Base-by-base conservation (phyloP, 495 filamentous ascomycete genomes). In the Evansstolkia leycettana region DNA sequence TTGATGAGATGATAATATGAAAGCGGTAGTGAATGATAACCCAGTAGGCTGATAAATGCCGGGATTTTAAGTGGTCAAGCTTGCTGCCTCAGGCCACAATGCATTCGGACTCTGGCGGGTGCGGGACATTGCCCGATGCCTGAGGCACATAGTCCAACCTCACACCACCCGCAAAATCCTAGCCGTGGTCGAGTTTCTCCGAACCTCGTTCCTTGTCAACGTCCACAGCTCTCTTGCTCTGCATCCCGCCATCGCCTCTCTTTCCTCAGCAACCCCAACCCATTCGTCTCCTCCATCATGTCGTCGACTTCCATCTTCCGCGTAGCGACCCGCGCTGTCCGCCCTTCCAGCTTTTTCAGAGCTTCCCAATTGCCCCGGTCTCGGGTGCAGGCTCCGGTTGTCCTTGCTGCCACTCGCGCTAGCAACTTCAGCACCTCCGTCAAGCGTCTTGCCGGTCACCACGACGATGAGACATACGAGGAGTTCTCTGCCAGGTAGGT, bases 401-500 rank as follows among this genome's bases (percentile, higher is more conserved):
- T 67, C 55, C 56, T 65, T 45, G 50, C 67, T 50, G 60, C 62
- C 51, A 59, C 55, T 49, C 59, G 71, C 44, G 51, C 57, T 56
- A 68, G 60, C 61, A 71, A 61, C 65, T 83, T 82, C 73, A 81
- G 76, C 70, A 82, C 76, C 51, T 70, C 75, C 52, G 63, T 60
- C 55, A 62, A 70, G 57, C 65, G 67, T 51, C 59, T 60, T 37
- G 62, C 59, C 52, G 69, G 69, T 41, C 55, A 57, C 34, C 76
- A 85, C 57, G 82, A 89, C 58, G 90, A 82, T 46, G 77, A 99
- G 78, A 94, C 76, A 52, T 99, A 90, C 54, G 90, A 99, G 73
- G 86, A 99, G 72, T 99, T 99, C 64, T 85, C 82, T 64, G 84
- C 87, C 50, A 86, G 90, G 90, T 96, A 83, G 64, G 85, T 47